phyloP scores from a whole-genome alignment of 768 basidiomycete species.

The Suillus decipiens region DNA sequence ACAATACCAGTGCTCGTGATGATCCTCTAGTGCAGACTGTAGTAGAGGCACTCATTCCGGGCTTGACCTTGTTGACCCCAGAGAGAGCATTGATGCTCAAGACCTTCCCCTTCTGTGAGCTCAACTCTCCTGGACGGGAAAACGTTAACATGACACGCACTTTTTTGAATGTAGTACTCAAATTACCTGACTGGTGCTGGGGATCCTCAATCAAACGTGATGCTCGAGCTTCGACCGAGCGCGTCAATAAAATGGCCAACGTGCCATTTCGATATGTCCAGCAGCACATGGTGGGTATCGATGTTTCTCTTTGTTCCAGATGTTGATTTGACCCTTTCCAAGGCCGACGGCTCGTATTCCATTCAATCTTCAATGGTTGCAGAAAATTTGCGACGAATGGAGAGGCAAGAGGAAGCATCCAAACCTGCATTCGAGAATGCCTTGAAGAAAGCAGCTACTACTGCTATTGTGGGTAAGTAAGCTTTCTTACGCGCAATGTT shows the following conservation, averaged over 20 bases:
- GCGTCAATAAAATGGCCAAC: conserved; percentile 5
- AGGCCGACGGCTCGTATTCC: background rate
- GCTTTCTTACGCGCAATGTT: background rate
- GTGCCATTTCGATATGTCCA: conserved; percentile 9
- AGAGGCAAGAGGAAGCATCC: conserved; percentile 12
- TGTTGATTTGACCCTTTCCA: background rate
- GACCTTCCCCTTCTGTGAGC: conserved; percentile 10
- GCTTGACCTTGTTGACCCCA: background rate
- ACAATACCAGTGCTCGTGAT: conserved; percentile 1
- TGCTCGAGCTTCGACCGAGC: conserved; percentile 3
- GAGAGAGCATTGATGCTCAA: conserved; percentile 4
- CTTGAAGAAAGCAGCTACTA: conserved; percentile 15
- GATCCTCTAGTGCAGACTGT: conserved; percentile 6
- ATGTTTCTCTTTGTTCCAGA: background rate
- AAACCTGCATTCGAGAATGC: conserved; percentile 12
- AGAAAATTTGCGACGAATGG: conserved; percentile 20
- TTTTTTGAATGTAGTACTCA: conserved; percentile 7
- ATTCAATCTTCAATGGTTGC: conserved; percentile 15
- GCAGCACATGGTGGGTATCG: conserved; percentile 5
- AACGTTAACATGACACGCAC: background rate
- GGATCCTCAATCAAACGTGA: conserved; percentile 12
- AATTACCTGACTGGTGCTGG: conserved; percentile 16
- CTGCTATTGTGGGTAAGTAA: conserved; percentile 16
- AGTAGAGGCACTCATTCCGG: background rate
- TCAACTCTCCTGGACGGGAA: background rate